Percentiles rank a stretch among this genome's conserved stretches.
phyloP scores from a whole-genome alignment of 164 flowering plant genomes.

The Buxus sempervirens region DNA sequence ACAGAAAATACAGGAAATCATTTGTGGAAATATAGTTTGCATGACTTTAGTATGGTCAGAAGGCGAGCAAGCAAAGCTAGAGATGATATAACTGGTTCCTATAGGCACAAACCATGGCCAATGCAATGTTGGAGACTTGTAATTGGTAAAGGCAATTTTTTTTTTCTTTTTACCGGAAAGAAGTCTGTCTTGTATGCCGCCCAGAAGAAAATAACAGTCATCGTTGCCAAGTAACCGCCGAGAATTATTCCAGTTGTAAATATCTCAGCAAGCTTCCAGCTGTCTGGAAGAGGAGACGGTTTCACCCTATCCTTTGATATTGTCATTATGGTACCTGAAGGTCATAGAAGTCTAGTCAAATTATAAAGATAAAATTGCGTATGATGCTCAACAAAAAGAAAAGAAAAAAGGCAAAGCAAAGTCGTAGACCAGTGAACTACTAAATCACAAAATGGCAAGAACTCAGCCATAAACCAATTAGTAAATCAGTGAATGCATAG shows the following conservation, averaged over 20 bases:
- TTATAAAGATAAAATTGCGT: not conserved
- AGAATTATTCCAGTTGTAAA: conserved; percentile 83
- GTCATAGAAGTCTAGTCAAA: conserved; percentile 5
- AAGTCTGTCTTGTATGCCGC: conserved; percentile 80
- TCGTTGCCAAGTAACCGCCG: conserved; percentile 84
- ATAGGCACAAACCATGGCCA: not conserved
- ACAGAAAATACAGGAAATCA: not conserved
- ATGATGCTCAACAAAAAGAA: not conserved
- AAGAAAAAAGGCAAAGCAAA: not conserved
- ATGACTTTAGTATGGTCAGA: too few relatives aligned
- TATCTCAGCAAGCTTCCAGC: conserved; percentile 91
- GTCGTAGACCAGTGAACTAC: not conserved
- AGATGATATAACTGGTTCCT: not conserved
- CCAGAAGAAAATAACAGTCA: conserved; percentile 96
- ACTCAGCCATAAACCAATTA: not conserved
- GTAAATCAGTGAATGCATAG: not conserved
- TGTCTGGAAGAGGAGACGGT: conserved; percentile 84
- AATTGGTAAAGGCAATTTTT: not conserved
- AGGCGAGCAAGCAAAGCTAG: not conserved
- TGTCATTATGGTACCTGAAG: conserved; percentile 93
- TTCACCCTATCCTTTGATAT: conserved; percentile 92
- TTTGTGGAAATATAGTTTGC: not conserved
- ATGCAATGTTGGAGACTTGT: not conserved
- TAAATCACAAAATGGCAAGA: not conserved
- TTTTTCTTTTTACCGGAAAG: conserved; percentile 59